Evolutionary conservation across 2,329 filamentous ascomycete species (phyloP), one percentile per base, ranked within the genome.

Genomic region (Claviceps purpurea): DNA sequence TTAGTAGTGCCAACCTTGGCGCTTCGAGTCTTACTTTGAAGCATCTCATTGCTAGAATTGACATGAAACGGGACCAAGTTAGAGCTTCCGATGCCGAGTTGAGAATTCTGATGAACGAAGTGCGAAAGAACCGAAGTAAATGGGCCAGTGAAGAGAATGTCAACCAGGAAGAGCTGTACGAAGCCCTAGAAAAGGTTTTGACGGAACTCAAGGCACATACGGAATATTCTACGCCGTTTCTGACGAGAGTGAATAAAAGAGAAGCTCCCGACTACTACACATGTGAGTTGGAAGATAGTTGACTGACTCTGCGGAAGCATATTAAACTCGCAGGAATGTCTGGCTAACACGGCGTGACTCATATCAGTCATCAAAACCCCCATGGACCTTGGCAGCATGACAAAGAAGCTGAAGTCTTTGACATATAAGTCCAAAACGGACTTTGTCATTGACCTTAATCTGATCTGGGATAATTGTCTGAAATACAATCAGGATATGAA

Each of bases 91-190:
- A 98, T 70, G 86, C 89, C 24, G 91, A 98, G 64, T 74, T 98
- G 54, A 82, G 93, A 54, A 88, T 85, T 49, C 73, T 98, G 54
- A 95, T 98, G 79, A 96, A 93, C 61, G 93, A 98, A 68, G 93
- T 98, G 18, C 82, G 93, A 57, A 98, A 97, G 68, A 97, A 97
- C 61, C 79, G 93, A 61, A 97, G 91, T 69, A 98, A 98, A 70
- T 98, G 93, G 93, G 91, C 93, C 3, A 97, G 87, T 65, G 93
- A 97, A 68, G 93, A 98, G 60, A 93, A 94, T 59, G 85, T 98
- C 56, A 91, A 93, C 54, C 93, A 98, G 68, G 93, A 98, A 68
- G 93, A 98, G 68, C 76, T 98, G 5, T 98, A 98, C 65, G 93
- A 98, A 71, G 89, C 93, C 11, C 77, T 93, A 14, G 93, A 98